A percentile compares a stretch with the other conserved stretches of the same genome.
phyloP scores from a whole-genome alignment of 306 rosid genomes.

The Parietaria judaica region DNA sequence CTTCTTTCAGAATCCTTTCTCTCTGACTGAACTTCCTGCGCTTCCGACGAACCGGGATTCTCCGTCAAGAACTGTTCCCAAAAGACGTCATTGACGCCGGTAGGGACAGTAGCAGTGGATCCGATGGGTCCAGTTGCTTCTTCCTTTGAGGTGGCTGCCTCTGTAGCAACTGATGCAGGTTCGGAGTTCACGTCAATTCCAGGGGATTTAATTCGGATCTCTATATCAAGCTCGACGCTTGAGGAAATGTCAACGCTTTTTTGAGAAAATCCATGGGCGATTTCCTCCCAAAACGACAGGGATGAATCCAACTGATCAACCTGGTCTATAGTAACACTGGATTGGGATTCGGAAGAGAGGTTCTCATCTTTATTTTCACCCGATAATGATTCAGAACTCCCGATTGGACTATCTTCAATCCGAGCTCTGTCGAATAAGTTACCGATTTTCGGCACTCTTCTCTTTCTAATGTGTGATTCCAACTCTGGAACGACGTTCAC shows the following conservation, averaged over 20 bases:
- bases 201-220: conserved; percentile 37
- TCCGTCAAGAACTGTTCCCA: conserved; percentile 90
- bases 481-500: conserved; percentile 34
- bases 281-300: conserved; percentile 51
- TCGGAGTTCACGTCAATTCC: conserved; percentile 56
- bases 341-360: background rate
- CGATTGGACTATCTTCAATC: conserved; percentile 35
- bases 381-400: conserved; percentile 23
- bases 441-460: conserved; percentile 44
- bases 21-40: conserved; percentile 56
- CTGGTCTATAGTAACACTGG: conserved; percentile 27
- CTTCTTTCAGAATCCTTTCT: conserved; percentile 42
- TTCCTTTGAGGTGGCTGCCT: conserved; percentile 28
- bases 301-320: conserved; percentile 53
- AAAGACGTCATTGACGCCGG: conserved; percentile 58
- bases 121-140: conserved; percentile 16
- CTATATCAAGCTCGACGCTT: conserved; percentile 36
- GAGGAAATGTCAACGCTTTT: conserved; percentile 21
- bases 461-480: conserved; percentile 44
- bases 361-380: conserved; percentile 22
- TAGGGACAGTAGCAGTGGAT: conserved; percentile 7
- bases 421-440: conserved; percentile 26
- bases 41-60: conserved; percentile 59
- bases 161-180: conserved; percentile 31
- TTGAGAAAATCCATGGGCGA: conserved; percentile 27